Evolutionary conservation across 2,329 filamentous ascomycete species (phyloP).

Genomic region (Dendryphion nanum): DNA sequence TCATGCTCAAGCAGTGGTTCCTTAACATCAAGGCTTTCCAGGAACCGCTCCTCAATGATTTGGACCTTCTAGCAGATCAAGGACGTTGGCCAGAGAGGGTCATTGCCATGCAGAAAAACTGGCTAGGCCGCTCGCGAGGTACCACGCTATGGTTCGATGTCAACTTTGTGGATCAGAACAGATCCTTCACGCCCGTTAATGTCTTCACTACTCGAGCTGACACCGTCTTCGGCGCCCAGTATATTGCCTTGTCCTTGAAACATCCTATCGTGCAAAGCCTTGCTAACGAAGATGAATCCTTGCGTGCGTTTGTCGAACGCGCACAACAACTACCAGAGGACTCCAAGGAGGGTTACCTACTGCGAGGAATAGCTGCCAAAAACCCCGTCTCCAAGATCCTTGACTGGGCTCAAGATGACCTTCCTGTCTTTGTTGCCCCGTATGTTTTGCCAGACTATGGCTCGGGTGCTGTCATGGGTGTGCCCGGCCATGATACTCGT

Average conservation of each 20-base stretch:
- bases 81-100: slow-evolving; percentile 81
- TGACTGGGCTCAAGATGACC: slow-evolving; percentile 50
- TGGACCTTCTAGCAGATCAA: slow-evolving; percentile 63
- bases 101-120: slow-evolving; percentile 79
- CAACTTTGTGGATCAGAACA: slow-evolving; percentile 36
- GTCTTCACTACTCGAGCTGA: slow-evolving; percentile 85
- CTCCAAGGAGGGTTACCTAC: slow-evolving; percentile 63
- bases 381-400: slow-evolving; percentile 53
- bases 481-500: slow-evolving; percentile 77
- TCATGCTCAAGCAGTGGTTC: slow-evolving; percentile 84
- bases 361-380: slow-evolving; percentile 46
- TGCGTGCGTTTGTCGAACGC: slow-evolving; percentile 66
- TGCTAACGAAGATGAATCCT: slow-evolving; percentile 58
- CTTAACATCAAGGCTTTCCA: slow-evolving; percentile 79
- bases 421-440: slow-evolving; percentile 78
- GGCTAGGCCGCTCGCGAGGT: slow-evolving; percentile 78
- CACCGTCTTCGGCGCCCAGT: slow-evolving; percentile 84
- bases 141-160: slow-evolving; percentile 71
- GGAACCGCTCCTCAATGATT: slow-evolving; percentile 67
- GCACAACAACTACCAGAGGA: slow-evolving; percentile 54
- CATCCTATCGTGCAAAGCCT: slow-evolving; percentile 67
- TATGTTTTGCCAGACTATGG: slow-evolving; percentile 86
- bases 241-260: slow-evolving; percentile 71
- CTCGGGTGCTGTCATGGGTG: slow-evolving; percentile 87
- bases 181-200: slow-evolving; percentile 54